Base-by-base conservation (phyloP, 2,329 filamentous ascomycete species). In the Acephala macrosclerotiorum region DNA sequence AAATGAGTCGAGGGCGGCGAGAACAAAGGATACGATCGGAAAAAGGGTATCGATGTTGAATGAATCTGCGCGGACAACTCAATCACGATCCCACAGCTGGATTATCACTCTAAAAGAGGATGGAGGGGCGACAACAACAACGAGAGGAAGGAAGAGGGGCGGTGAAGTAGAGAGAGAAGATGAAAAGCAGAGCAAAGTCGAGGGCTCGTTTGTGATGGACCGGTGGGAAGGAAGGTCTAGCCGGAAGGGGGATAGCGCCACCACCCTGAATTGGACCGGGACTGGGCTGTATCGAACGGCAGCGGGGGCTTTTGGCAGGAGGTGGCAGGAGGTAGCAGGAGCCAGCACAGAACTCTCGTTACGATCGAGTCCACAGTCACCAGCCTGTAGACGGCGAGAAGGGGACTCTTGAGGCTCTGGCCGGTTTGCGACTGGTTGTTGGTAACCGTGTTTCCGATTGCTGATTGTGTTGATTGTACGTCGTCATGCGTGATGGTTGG, bases 61-160 rank as follows among this genome's bases (percentile, higher is more conserved):
- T 35, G 56, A n/a, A 40, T 38, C 22, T 58, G 59, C 49, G 16
- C 53, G 58, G 42, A 56, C 59, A 60, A 51, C 33, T 66, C 64
- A 66, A 61, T 58, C 53, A 53, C 60, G 56, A 64, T 57, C 42
- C 60, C 35, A 65, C 53, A 61, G 58, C 60, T 59, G 55, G 57
- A 70, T 65, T 60, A 67, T 69, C 66, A 61, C 66, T 67, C 62
- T 56, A 45, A 51, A 61, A 58, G 63, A 69, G 61, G 67, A 67
- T 57, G 53, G 57, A 60, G 60, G 51, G 55, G 58, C 60, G 65
- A 68, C 51, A 47, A 61, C 65, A 60, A 68, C 63, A 63, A 68
- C 58, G 56, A 66, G 49, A 69, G 67, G 61, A 60, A 60, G 63
- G 68, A 63, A 67, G 64, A 68, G 63, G 65, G 66, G 68, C 65